A percentile compares a stretch with the other conserved stretches of the same genome.
phyloP scores from a whole-genome alignment of 306 rosid species.

The Spatholobus suberectus region DNA sequence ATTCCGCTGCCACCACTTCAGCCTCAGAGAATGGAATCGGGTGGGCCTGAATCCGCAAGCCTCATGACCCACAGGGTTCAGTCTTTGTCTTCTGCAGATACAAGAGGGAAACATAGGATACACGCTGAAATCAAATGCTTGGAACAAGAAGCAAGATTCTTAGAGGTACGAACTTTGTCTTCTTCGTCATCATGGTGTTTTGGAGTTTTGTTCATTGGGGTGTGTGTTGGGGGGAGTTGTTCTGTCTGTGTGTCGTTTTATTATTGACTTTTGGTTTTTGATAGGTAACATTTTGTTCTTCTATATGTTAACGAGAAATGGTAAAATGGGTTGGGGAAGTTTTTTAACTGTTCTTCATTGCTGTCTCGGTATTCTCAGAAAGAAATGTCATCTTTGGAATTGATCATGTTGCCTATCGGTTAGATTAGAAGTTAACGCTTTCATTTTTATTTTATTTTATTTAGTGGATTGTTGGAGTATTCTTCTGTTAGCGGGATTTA shows the following conservation, averaged over 20 bases:
- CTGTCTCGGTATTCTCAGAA: background rate
- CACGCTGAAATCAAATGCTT: constrained; percentile 85
- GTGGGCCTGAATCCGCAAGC: constrained; percentile 68
- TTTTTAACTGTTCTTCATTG: background rate
- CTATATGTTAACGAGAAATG: background rate
- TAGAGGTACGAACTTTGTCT: constrained; percentile 65
- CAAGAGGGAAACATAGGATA: constrained; percentile 91
- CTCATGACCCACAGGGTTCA: constrained; percentile 70
- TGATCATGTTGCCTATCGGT: background rate
- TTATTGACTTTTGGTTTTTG: background rate
- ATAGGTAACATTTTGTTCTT: constrained; percentile 8
- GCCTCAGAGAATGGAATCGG: constrained; percentile 68
- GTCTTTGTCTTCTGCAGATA: constrained; percentile 66
- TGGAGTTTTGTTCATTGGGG: constrained; percentile 27
- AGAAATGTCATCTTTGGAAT: background rate
- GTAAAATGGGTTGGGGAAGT: background rate
- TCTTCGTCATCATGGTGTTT: constrained; percentile 27
- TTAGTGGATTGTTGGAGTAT: constrained; percentile 17
- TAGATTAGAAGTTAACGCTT: too few relatives aligned
- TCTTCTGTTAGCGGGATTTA: background rate
- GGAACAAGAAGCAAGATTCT: constrained; percentile 86
- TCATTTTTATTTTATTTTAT: too few relatives aligned
- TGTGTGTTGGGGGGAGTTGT: background rate
- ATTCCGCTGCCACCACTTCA: constrained; percentile 27
- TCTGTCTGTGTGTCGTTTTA: constrained; percentile 24